Evolutionary conservation across 768 basidiomycete genomes (phyloP).

Genomic region (Mycena amicta): DNA sequence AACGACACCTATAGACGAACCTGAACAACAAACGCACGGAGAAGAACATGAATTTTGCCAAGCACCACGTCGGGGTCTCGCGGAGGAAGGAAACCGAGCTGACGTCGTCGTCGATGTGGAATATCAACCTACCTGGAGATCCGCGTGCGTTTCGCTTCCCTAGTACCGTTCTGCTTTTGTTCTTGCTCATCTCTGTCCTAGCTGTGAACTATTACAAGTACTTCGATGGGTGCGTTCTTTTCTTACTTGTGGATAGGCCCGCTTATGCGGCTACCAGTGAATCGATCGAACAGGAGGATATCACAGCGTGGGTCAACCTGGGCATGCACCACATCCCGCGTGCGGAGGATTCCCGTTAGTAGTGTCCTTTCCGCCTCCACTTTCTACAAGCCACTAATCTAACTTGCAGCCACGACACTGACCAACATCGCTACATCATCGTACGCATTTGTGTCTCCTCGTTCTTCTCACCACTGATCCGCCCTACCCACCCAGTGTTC

Average conservation of each 20-base stretch:
- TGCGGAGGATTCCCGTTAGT: slow-evolving; percentile 56
- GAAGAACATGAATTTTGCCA: slow-evolving; percentile 68
- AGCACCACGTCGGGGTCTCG: slow-evolving; percentile 62
- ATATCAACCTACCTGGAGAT: slow-evolving; percentile 58
- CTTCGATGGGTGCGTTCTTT: slow-evolving; percentile 48
- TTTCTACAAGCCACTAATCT: too few species aligned
- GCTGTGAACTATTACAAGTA: slow-evolving; percentile 62
- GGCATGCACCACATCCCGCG: slow-evolving; percentile 71
- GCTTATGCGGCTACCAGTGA: slow-evolving; percentile 32
- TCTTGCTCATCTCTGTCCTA: slow-evolving; percentile 2
- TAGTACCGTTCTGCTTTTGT: too few species aligned
- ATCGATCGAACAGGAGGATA: slow-evolving; percentile 62
- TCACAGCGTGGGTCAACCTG: slow-evolving; percentile 68
- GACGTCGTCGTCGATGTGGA: slow-evolving; percentile 60
- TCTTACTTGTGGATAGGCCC: too few species aligned
- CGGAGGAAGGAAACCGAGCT: slow-evolving; percentile 64
- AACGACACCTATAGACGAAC: slow-evolving; percentile 42
- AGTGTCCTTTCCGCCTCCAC: background rate
- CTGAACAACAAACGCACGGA: slow-evolving; percentile 60
- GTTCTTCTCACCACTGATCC: too few species aligned
- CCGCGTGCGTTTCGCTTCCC: slow-evolving; percentile 29
- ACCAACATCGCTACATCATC: slow-evolving; percentile 58
- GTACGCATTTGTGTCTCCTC: too few species aligned
- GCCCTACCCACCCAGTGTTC: slow-evolving; percentile 52
- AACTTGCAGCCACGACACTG: slow-evolving; percentile 49